Conservation (phyloP, 2,329 filamentous ascomycete species). For the Botrytis hyacinthi region DNA sequence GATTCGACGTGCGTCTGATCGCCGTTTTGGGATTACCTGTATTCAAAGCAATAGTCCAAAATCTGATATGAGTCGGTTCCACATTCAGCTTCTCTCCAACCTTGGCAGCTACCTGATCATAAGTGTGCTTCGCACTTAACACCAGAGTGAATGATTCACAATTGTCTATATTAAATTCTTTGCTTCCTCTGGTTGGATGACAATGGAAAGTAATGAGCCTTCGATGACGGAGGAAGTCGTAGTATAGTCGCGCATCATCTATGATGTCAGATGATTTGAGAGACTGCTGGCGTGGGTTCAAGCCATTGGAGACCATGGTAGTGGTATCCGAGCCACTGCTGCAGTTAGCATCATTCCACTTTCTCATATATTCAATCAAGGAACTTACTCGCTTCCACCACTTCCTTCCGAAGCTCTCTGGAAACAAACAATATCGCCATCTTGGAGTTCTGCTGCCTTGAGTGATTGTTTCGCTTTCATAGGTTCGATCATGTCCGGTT, state of each 20-base stretch:
- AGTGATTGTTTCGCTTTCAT: slow-evolving; percentile 90
- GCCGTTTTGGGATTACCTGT: slow-evolving; percentile 74
- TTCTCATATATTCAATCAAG: not conserved
- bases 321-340: not conserved
- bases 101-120: slow-evolving; percentile 81
- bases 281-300: slow-evolving; percentile 3
- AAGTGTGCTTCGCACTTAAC: slow-evolving; percentile 83
- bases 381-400: slow-evolving; percentile 39
- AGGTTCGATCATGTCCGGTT: slow-evolving; percentile 92
- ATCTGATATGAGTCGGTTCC: slow-evolving; percentile 83
- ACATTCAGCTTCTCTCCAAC: slow-evolving; percentile 75
- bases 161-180: slow-evolving; percentile 42
- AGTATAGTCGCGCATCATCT: slow-evolving; percentile 79
- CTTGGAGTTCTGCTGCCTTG: slow-evolving; percentile 88
- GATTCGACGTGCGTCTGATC: slow-evolving; percentile 66
- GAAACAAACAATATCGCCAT: slow-evolving; percentile 96
- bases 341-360: not conserved
- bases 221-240: slow-evolving; percentile 88
- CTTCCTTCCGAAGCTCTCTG: slow-evolving; percentile 67
- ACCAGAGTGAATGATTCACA: slow-evolving; percentile 71
- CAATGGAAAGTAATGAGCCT: slow-evolving; percentile 76
- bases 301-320: not conserved
- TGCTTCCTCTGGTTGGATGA: slow-evolving; percentile 54
- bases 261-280: slow-evolving; percentile 37
- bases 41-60: slow-evolving; percentile 78